phyloP scores from a whole-genome alignment of 768 basidiomycete species.

The Suillus paluster region DNA sequence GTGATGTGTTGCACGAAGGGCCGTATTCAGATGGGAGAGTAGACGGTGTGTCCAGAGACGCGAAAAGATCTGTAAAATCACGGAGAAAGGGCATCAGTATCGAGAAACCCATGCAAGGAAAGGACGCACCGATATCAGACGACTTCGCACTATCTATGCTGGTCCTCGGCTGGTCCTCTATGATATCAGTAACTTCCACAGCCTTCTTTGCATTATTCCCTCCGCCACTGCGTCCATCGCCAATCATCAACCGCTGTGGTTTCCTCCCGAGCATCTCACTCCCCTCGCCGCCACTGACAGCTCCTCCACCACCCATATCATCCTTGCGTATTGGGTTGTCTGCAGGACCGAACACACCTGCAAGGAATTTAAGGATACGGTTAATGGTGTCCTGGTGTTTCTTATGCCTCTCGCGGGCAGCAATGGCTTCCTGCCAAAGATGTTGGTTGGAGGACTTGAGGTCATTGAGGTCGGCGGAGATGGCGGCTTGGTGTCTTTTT shows the following conservation, averaged over 20 bases:
- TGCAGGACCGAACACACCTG: slow-evolving; percentile 80
- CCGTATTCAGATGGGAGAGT: slow-evolving; percentile 40
- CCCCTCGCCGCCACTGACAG: slow-evolving; percentile 32
- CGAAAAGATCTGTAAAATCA: slow-evolving; percentile 42
- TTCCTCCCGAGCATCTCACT: slow-evolving; percentile 44
- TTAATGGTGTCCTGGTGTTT: slow-evolving; percentile 98
- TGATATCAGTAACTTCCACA: slow-evolving; percentile 39
- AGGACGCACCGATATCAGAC: slow-evolving; percentile 15
- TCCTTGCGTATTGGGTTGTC: slow-evolving; percentile 43
- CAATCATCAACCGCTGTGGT: slow-evolving; percentile 70
- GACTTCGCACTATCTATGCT: slow-evolving; percentile 32
- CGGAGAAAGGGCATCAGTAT: slow-evolving; percentile 7
- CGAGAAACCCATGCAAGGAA: slow-evolving; percentile 1
- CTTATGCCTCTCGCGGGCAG: slow-evolving; percentile 78
- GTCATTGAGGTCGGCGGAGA: slow-evolving; percentile 86
- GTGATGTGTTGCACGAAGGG: slow-evolving; percentile 13
- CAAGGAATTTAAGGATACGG: slow-evolving; percentile 91
- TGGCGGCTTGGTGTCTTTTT: slow-evolving; percentile 90
- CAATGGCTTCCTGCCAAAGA: slow-evolving; percentile 91
- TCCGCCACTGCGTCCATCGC: slow-evolving; percentile 43
- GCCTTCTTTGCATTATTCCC: slow-evolving; percentile 29
- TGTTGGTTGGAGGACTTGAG: slow-evolving; percentile 86
- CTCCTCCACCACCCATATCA: slow-evolving; percentile 36
- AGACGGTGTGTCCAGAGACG: slow-evolving; percentile 52
- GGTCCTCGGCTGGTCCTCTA: slow-evolving; percentile 44